Evolutionary conservation across 345 rosid genomes (phyloP).

Genomic region (Sisymbrium irio): DNA sequence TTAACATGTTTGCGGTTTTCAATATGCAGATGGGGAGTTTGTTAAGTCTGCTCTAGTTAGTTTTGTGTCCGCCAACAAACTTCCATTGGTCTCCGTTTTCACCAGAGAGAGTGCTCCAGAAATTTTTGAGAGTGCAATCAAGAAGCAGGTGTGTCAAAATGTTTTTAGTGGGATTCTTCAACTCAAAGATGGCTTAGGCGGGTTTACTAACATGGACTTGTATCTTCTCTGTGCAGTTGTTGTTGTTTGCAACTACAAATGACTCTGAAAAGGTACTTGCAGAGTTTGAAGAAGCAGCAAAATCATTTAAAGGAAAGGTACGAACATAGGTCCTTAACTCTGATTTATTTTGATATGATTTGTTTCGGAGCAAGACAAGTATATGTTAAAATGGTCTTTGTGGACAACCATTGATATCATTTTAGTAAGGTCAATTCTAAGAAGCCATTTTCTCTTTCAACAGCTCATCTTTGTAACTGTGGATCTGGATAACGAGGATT

Average conservation of each 20-base stretch:
- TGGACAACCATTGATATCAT: not conserved
- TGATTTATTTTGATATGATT: not conserved
- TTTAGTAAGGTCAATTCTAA: conserved; percentile 10
- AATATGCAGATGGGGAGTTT: conserved; percentile 77
- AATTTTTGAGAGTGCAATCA: conserved; percentile 82
- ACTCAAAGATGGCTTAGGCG: not conserved
- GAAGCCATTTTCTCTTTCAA: conserved; percentile 22
- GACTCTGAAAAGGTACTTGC: conserved; percentile 67
- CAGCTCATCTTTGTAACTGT: conserved; percentile 89
- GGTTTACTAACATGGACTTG: not conserved
- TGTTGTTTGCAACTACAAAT: conserved; percentile 67
- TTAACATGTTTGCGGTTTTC: conserved; percentile 5
- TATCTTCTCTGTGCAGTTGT: conserved; percentile 49
- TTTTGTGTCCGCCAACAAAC: conserved; percentile 78
- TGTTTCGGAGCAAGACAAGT: not conserved
- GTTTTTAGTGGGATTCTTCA: not conserved
- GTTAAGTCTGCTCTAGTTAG: conserved; percentile 64
- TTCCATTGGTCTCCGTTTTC: conserved; percentile 77
- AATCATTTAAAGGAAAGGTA: conserved; percentile 93
- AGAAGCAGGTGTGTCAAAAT: conserved; percentile 65
- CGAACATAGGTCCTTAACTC: not conserved
- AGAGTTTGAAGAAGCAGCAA: conserved; percentile 76
- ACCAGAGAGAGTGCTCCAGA: conserved; percentile 75
- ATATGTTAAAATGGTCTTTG: not conserved
- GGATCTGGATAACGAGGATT: conserved; percentile 88